Conservation (phyloP, 2,329 filamentous ascomycete genomes). For the Colletotrichum eremochloae region DNA sequence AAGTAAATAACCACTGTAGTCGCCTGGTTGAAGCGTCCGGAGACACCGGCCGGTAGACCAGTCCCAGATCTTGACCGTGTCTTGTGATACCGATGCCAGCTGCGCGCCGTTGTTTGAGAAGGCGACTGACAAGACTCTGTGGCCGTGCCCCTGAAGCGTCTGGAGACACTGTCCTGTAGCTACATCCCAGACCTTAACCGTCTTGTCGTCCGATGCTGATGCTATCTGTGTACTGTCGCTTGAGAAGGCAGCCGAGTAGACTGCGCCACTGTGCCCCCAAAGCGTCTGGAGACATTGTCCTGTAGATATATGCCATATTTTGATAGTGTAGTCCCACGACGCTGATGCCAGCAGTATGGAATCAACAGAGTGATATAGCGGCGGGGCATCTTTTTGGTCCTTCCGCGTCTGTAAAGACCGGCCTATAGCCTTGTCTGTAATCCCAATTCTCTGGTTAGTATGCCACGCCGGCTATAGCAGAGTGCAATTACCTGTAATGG, state of each 20-base stretch:
- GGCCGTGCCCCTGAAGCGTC: neutral
- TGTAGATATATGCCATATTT: neutral
- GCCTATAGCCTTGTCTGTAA: neutral
- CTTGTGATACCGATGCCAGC: too few relatives aligned
- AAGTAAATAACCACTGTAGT: too few relatives aligned
- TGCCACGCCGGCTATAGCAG: rapidly evolving
- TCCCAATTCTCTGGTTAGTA: neutral
- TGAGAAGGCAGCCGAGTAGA: neutral
- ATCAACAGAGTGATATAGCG: neutral
- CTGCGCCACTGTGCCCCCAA: rapidly evolving
- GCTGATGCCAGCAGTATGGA: neutral
- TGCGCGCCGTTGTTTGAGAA: neutral
- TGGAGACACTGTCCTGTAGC: neutral
- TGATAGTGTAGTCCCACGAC: neutral
- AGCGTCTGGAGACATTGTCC: neutral
- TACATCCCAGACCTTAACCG: neutral
- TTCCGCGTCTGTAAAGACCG: neutral
- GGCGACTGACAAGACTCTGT: rapidly evolving
- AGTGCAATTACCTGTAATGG: neutral
- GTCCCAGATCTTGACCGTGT: too few relatives aligned
- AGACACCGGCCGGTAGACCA: neutral
- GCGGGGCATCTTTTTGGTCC: neutral
- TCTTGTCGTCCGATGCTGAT: neutral
- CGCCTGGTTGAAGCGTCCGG: neutral
- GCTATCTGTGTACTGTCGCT: neutral